Evolutionary conservation across 257 asterid genomes (phyloP), one percentile per base, ranked within the genome.

Genomic region (Plantago major): DNA sequence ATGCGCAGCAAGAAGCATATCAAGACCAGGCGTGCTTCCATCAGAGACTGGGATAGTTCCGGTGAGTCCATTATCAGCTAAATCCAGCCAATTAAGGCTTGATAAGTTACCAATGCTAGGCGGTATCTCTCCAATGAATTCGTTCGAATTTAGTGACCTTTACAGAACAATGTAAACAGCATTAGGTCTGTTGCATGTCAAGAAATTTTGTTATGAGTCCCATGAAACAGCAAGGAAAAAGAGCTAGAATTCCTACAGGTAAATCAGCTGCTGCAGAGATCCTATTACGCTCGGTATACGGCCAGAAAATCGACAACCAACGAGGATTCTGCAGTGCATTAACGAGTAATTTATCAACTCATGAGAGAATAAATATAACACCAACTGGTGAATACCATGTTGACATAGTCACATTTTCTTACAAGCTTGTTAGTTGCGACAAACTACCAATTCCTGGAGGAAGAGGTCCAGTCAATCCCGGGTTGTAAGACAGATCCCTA

Each of bases 401-500:
- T 22, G 26, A 22, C 26, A 22, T 22, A 22, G 26, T 22, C 26
- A 22, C 26, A 33, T 33, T 33, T 33, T 4, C 8, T 33, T 33
- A 33, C 40, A 33, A 33, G 40, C 40, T 33, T 7, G 40, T 33
- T 33, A 33, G 40, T 33, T 7, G 40, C 8, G 40, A 33, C 40
- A 33, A 7, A 33, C 40, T 33, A 33, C 40, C 40, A 33, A 33
- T 33, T 22, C 72, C 12, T 56, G 15, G 5, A 42, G 97, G 99
- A 63, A 92, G 84, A 49, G 81, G 30, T 28, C 99, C 97, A 0
- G 68, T 77, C 80, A 92, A 50, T 0, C 66, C 88, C 67, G 62
- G 69, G 79, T 92, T 92, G 73, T 74, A 89, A 9, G 97, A 92
- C 37, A 92, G 79, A 79, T 92, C 99, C 87, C 99, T 92, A 61